Percentiles rank a stretch among this genome's conserved stretches.
Evolutionary conservation across 495 filamentous ascomycete species (phyloP).

Genomic region (Aeminium ludgeri): DNA sequence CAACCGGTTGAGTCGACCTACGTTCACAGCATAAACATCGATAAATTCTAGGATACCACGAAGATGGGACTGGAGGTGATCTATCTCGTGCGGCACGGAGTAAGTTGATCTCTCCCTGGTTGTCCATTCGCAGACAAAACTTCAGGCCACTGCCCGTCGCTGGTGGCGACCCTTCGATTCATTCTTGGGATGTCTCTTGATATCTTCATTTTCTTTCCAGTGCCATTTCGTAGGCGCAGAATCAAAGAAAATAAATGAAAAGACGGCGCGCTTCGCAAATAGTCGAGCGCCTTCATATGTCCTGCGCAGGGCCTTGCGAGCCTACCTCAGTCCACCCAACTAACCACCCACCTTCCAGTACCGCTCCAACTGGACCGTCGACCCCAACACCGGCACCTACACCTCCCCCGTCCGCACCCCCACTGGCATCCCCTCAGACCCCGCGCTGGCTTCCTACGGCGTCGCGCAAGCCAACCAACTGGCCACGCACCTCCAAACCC

Average conservation of each 20-base stretch:
- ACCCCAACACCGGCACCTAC: slow-evolving; percentile 62
- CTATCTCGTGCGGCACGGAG: slow-evolving; percentile 73
- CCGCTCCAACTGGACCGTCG: slow-evolving; percentile 73
- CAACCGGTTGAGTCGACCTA: background rate
- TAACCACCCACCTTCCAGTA: slow-evolving; percentile 40
- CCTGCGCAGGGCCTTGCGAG: slow-evolving; percentile 1
- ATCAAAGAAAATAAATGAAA: too few species aligned
- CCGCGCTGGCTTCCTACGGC: slow-evolving; percentile 72
- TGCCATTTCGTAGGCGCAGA: too few species aligned
- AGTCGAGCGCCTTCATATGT: too few species aligned
- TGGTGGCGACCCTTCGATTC: background rate
- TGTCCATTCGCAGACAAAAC: background rate
- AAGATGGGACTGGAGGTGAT: slow-evolving; percentile 48
- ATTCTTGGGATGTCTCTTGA: background rate
- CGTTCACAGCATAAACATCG: background rate
- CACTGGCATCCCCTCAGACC: slow-evolving; percentile 71
- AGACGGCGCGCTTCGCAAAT: too few species aligned
- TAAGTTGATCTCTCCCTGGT: slow-evolving; percentile 30
- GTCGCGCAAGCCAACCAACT: slow-evolving; percentile 71
- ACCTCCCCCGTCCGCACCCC: slow-evolving; percentile 50
- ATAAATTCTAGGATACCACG: background rate
- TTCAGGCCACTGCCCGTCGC: too few species aligned
- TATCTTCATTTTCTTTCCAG: slow-evolving; percentile 1
- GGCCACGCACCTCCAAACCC: slow-evolving; percentile 39
- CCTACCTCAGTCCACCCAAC: background rate